Base-by-base conservation (phyloP, 139 green algal genomes). In the Edaphochlamys debaryana region DNA sequence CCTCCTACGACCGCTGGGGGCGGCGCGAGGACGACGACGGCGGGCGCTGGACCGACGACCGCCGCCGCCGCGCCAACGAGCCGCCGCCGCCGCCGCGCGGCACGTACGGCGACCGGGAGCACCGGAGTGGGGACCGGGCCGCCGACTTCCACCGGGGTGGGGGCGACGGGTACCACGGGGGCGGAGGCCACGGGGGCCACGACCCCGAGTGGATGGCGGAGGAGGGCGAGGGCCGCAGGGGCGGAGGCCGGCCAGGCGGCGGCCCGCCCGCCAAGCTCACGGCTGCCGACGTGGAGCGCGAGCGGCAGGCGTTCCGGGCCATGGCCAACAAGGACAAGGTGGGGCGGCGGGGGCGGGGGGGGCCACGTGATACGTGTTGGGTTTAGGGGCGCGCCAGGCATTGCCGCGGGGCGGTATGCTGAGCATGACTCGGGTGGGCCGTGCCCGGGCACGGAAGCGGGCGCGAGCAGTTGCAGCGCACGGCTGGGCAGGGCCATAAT, bases 131-230 rank as follows among this genome's bases (percentile, higher is more conserved):
- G 11, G 45, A 54, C 45, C 11, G 45, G 45, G 23, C 25, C 8
- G 60, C 19, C 19, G 25, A 17, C 17, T 40, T 19, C 19, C 17
- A 41, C 6, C n/a, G 63, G 63, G 32, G 15, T 40, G 30, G 63
- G 17, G 4, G 60, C 38, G 54, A 80, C 11, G 32, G 40, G 38
- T n/a, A 64, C 30, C 19, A 66, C n/a, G 13, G 42, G 38, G 42
- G 19, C 27, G 38, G 37, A 34, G 52, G 9, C 37, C 52, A 80
- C 45, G 45, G 45, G 11, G 62, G 60, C 17, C 60, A 81, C 41
- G 75, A 83, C 7, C 64, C 77, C 17, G 63, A 75, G 45, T 83
- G 63, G 77, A 83, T 83, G 63, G 63, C 45, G 45, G 77, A 75
- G 32, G 63, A 83, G 45, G 77, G 25, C 37, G 72, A 38, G 42